These are phyloP conservation scores for Coniochaeta hoffmannii DNA, from an alignment of 2,329 filamentous ascomycete species.

Conservation along the genomic window DNA sequence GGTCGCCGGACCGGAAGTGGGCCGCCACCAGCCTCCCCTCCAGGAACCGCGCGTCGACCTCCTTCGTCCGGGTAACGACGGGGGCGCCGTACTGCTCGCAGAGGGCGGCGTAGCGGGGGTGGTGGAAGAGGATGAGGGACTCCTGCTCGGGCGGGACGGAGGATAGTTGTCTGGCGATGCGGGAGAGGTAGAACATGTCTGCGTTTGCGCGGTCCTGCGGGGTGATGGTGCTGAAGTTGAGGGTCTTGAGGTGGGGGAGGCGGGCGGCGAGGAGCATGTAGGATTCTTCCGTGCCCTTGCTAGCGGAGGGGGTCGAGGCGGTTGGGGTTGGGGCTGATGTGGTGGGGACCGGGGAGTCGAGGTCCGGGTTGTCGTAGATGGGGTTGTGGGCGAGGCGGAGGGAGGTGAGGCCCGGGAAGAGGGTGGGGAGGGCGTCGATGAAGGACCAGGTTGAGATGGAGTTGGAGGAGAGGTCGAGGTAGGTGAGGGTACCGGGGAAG, in stretches of 20 bases:
- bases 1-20: constrained; percentile 30
- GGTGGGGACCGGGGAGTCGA: constrained; percentile 20
- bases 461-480: constrained; percentile 71
- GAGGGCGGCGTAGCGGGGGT: constrained; percentile 67
- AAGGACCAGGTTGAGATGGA: constrained; percentile 62
- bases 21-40: constrained; percentile 70
- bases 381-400: constrained; percentile 84
- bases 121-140: constrained; percentile 47
- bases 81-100: constrained; percentile 72
- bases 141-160: constrained; percentile 47
- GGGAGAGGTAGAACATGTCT: constrained; percentile 86
- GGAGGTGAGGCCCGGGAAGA: constrained; percentile 66
- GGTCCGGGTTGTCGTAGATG: constrained; percentile 53
- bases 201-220: constrained; percentile 73
- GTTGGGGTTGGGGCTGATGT: constrained; percentile 15
- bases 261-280: constrained; percentile 85
- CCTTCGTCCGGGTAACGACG: constrained; percentile 45
- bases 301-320: constrained; percentile 25
- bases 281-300: constrained; percentile 61
- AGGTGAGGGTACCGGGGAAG: constrained; percentile 49
- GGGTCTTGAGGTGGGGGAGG: constrained; percentile 54
- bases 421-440: constrained; percentile 56
- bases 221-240: constrained; percentile 71
- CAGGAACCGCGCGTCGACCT: constrained; percentile 70
- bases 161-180: constrained; percentile 70